phyloP scores from a whole-genome alignment of 2,329 filamentous ascomycete species.

The Phialophora expanda region DNA sequence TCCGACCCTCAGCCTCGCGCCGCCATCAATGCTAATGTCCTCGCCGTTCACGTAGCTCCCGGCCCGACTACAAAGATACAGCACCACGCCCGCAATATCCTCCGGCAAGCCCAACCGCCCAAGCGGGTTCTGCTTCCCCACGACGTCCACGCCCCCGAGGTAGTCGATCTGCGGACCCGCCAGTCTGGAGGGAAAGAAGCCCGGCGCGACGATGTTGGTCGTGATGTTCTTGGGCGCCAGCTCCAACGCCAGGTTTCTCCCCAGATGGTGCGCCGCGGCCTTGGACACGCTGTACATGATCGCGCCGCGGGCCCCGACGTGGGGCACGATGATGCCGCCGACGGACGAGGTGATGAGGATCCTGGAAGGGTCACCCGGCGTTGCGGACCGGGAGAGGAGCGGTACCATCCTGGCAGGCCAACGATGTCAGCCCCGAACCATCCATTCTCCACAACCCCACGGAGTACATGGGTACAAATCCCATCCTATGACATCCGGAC shows the following conservation, averaged over 20 bases:
- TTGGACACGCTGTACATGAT: conserved; percentile 47
- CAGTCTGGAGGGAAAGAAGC: conserved; percentile 41
- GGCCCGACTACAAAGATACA: conserved; percentile 71
- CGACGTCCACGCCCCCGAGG: conserved; percentile 28
- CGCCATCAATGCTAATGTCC: conserved; percentile 67
- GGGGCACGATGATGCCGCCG: conserved; percentile 29
- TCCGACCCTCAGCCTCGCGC: conserved; percentile 40
- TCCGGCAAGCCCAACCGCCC: conserved; percentile 71
- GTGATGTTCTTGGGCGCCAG: conserved; percentile 49
- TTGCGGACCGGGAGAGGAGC: conserved; percentile 19
- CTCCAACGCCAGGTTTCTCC: conserved; percentile 48
- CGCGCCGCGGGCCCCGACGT: conserved; percentile 25
- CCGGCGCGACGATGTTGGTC: conserved; percentile 48
- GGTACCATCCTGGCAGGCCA: conserved; percentile 23
- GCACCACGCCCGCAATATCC: conserved; percentile 75
- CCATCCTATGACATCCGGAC: no score
- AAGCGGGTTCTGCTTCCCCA: conserved; percentile 63
- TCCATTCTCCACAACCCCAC: background rate
- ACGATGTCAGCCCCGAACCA: background rate
- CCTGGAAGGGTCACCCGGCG: conserved; percentile 17
- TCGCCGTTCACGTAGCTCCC: conserved; percentile 71
- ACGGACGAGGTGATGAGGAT: conserved; percentile 31
- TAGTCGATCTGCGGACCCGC: conserved; percentile 31
- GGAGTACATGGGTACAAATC: no score
- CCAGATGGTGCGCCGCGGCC: conserved; percentile 48